Conservation (phyloP, 306 rosid species). For the Malus sylvestris region DNA sequence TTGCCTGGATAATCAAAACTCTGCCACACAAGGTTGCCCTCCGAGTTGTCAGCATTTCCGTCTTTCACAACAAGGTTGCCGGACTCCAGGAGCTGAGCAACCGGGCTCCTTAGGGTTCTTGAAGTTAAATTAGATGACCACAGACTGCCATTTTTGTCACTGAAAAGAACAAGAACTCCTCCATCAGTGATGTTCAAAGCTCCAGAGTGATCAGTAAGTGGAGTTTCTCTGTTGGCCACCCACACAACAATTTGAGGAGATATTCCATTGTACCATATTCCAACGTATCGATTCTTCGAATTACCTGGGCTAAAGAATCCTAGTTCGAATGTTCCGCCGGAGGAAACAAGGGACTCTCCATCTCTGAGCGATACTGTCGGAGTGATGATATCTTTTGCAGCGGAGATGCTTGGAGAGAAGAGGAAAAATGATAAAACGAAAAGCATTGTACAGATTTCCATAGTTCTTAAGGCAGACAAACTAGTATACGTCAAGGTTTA, state of each 20-base stretch:
- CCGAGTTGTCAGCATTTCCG: neutral
- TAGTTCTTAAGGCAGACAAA: neutral
- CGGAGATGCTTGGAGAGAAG: neutral
- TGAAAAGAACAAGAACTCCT: slow-evolving; percentile 14
- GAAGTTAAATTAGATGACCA: slow-evolving; percentile 33
- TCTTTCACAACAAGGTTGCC: slow-evolving; percentile 46
- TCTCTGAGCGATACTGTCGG: neutral
- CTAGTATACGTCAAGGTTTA: neutral
- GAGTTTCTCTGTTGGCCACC: slow-evolving; percentile 44
- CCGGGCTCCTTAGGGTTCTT: slow-evolving; percentile 14
- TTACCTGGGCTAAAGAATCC: slow-evolving; percentile 22
- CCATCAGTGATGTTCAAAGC: slow-evolving; percentile 18
- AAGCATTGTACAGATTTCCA: neutral
- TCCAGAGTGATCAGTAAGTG: slow-evolving; percentile 32
- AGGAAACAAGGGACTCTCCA: neutral
- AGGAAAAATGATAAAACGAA: neutral
- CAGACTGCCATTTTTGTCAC: slow-evolving; percentile 5
- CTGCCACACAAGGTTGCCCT: slow-evolving; percentile 35
- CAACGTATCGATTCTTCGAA: slow-evolving; percentile 5
- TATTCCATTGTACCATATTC: slow-evolving; percentile 9
- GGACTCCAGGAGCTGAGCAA: slow-evolving; percentile 32
- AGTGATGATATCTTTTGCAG: neutral
- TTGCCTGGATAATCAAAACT: slow-evolving; percentile 55
- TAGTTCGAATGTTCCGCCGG: neutral
- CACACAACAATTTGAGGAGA: slow-evolving; percentile 26